Percentiles rank a stretch among this genome's conserved stretches.
phyloP scores from a whole-genome alignment of 129 eudicot species.

The Centella asiatica region DNA sequence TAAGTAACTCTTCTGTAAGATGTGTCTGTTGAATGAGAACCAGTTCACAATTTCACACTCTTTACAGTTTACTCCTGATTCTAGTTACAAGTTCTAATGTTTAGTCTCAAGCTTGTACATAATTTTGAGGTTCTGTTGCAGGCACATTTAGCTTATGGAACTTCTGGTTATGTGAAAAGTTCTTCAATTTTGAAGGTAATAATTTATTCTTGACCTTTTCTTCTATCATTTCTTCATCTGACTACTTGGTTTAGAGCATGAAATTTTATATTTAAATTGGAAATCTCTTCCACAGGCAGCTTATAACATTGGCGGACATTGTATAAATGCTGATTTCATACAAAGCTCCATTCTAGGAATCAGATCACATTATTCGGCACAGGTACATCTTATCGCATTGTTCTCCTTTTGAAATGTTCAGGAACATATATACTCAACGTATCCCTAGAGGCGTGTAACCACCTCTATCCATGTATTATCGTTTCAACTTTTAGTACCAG shows the following conservation, averaged over 20 bases:
- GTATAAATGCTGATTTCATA: slow-evolving; percentile 60
- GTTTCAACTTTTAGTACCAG: too few relatives aligned
- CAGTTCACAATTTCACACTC: not conserved
- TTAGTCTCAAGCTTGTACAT: too few relatives aligned
- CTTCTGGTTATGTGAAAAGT: slow-evolving; percentile 46
- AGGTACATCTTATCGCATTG: slow-evolving; percentile 31
- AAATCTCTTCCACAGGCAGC: slow-evolving; percentile 50
- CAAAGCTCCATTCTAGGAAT: slow-evolving; percentile 71
- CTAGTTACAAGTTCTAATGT: not conserved
- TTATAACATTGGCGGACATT: slow-evolving; percentile 70
- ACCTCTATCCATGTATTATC: not conserved
- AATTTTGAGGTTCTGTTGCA: slow-evolving; percentile 27
- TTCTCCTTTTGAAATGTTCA: slow-evolving; percentile 1
- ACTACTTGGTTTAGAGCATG: slow-evolving; percentile 4
- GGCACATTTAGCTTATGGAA: slow-evolving; percentile 82
- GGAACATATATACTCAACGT: not conserved
- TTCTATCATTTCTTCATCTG: slow-evolving; percentile 9
- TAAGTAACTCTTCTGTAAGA: not conserved
- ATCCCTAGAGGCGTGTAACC: not conserved
- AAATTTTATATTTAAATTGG: not conserved
- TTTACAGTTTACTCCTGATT: not conserved
- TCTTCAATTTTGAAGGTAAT: slow-evolving; percentile 56
- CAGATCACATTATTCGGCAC: slow-evolving; percentile 67
- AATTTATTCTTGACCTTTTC: slow-evolving; percentile 3
- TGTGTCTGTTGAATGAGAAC: not conserved